phyloP scores from a whole-genome alignment of 2,329 filamentous ascomycete genomes.

The Fusarium heterosporum region DNA sequence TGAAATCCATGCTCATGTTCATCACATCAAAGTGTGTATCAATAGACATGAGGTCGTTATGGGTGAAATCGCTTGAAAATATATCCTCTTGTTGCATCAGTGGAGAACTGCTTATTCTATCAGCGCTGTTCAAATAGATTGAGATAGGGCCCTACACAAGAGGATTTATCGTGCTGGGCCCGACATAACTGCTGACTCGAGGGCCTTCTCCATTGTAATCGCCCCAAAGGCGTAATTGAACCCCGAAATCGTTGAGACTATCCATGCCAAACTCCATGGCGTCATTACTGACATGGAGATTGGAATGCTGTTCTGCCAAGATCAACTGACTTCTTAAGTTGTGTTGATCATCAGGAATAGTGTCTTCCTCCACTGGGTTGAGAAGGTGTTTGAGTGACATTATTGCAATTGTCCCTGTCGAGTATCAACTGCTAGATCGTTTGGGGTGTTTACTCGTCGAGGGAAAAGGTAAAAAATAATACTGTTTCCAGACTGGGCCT shows the following conservation, averaged over 20 bases:
- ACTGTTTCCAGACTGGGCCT: neutral
- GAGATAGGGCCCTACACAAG: neutral
- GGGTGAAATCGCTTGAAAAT: neutral
- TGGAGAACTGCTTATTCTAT: neutral
- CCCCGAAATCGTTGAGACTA: no score
- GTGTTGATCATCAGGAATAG: rapidly evolving
- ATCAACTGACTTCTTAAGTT: rapidly evolving
- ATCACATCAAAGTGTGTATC: neutral
- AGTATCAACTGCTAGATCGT: neutral
- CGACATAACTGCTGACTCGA: neutral
- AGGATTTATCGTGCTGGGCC: neutral
- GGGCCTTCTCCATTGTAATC: neutral
- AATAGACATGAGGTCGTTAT: neutral
- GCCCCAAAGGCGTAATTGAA: neutral
- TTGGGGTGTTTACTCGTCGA: neutral
- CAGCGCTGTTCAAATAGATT: rapidly evolving
- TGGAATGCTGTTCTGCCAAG: neutral
- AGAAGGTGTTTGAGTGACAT: conserved; percentile 8
- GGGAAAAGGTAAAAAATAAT: neutral
- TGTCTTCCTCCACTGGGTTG: neutral
- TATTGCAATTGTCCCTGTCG: rapidly evolving
- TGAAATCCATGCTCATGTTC: neutral
- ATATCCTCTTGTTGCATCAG: neutral
- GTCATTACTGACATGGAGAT: no score
- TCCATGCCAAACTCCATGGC: no score